These are phyloP conservation scores for Cicer arietinum DNA, from an alignment of 306 rosid species.

Conservation along the genomic window DNA sequence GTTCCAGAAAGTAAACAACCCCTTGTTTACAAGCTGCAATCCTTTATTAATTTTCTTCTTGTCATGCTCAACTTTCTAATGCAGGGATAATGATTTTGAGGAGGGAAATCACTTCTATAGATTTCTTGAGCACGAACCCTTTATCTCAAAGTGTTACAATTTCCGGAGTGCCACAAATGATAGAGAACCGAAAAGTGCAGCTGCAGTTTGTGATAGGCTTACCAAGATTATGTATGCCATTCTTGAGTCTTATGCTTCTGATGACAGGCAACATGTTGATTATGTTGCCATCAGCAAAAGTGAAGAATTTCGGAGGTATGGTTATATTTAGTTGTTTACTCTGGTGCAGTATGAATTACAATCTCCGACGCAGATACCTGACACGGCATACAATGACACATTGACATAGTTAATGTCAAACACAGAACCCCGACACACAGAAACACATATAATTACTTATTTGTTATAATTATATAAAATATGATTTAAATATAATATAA, in stretches of 20 bases:
- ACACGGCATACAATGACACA: too few relatives aligned
- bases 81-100: constrained; percentile 78
- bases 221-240: constrained; percentile 87
- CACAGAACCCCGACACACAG: too few relatives aligned
- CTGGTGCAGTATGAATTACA: neutral
- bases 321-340: neutral
- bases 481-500: too few relatives aligned
- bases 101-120: constrained; percentile 86
- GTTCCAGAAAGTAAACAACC: too few relatives aligned
- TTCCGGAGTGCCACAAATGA: constrained; percentile 70
- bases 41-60: constrained; percentile 22
- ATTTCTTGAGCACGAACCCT: constrained; percentile 88
- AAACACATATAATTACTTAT: too few relatives aligned
- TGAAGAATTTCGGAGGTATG: constrained; percentile 90
- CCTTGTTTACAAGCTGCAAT: neutral
- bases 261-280: constrained; percentile 68
- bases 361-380: too few relatives aligned
- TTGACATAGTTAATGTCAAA: too few relatives aligned
- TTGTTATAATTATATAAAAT: too few relatives aligned
- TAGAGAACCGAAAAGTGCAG: constrained; percentile 70
- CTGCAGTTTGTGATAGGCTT: constrained; percentile 63
- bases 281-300: constrained; percentile 80
- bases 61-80: constrained; percentile 32
- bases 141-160: constrained; percentile 73
- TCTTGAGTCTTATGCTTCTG: constrained; percentile 91